Evolutionary conservation across 2,329 filamentous ascomycete species (phyloP).

Genomic region (Exutisphaerella laricina): DNA sequence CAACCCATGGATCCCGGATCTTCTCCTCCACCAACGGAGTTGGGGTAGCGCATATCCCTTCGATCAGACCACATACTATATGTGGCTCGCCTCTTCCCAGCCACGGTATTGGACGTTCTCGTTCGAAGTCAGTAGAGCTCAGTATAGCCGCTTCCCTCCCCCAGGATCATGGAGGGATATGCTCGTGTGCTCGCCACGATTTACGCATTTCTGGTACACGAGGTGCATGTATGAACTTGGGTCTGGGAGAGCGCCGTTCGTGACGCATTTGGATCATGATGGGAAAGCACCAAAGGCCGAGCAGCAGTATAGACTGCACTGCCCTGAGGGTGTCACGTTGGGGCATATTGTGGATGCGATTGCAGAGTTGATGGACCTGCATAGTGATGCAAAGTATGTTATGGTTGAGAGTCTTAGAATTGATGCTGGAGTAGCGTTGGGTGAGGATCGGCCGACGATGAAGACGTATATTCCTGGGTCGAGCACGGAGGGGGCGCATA

Average conservation of each 20-base stretch:
- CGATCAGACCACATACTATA: slow-evolving; percentile 11
- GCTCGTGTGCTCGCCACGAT: slow-evolving; percentile 17
- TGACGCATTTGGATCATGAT: slow-evolving; percentile 23
- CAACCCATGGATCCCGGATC: slow-evolving; percentile 21
- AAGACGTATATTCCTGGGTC: slow-evolving; percentile 11
- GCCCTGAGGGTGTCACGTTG: slow-evolving; percentile 16
- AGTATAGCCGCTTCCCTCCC: slow-evolving; percentile 12
- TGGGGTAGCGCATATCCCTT: slow-evolving; percentile 24
- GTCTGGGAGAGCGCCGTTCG: slow-evolving; percentile 21
- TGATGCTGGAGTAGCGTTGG: not conserved
- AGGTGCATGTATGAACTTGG: slow-evolving; percentile 24
- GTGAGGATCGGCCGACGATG: slow-evolving; percentile 14
- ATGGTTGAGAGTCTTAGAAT: slow-evolving; percentile 21
- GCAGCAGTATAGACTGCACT: slow-evolving; percentile 13
- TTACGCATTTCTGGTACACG: slow-evolving; percentile 21
- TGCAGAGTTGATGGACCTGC: slow-evolving; percentile 26
- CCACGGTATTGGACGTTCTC: slow-evolving; percentile 21
- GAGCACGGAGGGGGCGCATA: slow-evolving; percentile 8
- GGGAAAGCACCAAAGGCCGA: slow-evolving; percentile 12
- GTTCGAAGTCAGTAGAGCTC: slow-evolving; percentile 16
- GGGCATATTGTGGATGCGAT: slow-evolving; percentile 20
- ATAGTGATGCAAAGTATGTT: slow-evolving; percentile 16
- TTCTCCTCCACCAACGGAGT: slow-evolving; percentile 20
- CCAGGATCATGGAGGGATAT: slow-evolving; percentile 16
- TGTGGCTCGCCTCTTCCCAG: slow-evolving; percentile 10